Conservation (phyloP, 495 filamentous ascomycete species). For the Thermothielavioides terrestris region DNA sequence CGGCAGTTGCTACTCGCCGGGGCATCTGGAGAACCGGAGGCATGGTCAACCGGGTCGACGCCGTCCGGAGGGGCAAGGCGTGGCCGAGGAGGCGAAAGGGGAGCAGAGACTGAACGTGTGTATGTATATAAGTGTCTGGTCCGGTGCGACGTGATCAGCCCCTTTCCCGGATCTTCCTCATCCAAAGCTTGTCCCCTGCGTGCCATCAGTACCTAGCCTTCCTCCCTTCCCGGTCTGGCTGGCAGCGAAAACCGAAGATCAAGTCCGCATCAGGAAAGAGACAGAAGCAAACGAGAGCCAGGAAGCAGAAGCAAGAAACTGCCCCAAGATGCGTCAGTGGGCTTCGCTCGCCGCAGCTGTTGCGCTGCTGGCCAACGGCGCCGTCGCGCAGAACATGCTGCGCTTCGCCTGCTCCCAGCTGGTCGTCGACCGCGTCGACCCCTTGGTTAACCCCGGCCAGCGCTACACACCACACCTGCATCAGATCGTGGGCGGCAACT, state of each 20-base stretch:
- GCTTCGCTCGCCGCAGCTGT: slow-evolving; percentile 37
- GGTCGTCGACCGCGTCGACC: slow-evolving; percentile 46
- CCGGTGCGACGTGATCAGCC: too few species aligned
- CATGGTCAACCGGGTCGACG: slow-evolving; percentile 12
- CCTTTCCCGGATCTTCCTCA: too few species aligned
- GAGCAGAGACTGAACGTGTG: background rate
- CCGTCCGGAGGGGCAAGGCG: background rate
- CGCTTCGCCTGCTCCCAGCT: slow-evolving; percentile 51
- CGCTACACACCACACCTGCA: slow-evolving; percentile 44
- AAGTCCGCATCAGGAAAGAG: too few species aligned
- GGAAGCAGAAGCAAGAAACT: slow-evolving; percentile 5
- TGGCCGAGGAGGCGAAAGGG: background rate
- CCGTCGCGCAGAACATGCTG: slow-evolving; percentile 43
- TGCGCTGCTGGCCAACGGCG: slow-evolving; percentile 41
- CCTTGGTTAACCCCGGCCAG: slow-evolving; percentile 43
- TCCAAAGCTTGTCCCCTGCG: too few species aligned
- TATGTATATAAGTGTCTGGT: slow-evolving; percentile 7
- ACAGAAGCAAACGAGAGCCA: slow-evolving; percentile 5
- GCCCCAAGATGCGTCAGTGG: slow-evolving; percentile 45
- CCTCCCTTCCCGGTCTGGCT: too few species aligned
- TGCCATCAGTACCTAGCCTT: too few species aligned
- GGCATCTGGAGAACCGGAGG: slow-evolving; percentile 14
- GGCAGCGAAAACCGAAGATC: too few species aligned
- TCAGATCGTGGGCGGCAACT: slow-evolving; percentile 51
- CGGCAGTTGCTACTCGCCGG: slow-evolving; percentile 34